A percentile compares a stretch with the other conserved stretches of the same genome.
phyloP scores from a whole-genome alignment of 805 yeast genomes.

The Nematodospora valgi region DNA sequence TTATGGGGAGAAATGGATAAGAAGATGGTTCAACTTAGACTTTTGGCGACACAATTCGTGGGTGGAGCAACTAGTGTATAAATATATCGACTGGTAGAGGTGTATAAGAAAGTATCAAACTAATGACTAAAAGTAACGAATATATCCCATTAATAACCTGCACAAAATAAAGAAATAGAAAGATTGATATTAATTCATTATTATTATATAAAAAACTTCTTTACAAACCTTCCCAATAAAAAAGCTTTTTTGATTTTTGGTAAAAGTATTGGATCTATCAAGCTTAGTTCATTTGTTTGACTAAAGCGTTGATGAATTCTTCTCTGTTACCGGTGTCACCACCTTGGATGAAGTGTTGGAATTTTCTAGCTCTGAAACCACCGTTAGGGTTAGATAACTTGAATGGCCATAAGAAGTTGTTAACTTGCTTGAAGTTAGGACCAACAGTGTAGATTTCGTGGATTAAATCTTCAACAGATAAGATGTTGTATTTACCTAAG shows the following conservation, averaged over 20 bases:
- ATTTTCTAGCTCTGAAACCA: conserved; percentile 98
- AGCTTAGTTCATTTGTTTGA: conserved; percentile 86
- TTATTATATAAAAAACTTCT: conserved; percentile 2
- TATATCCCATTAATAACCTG: conserved; percentile 5
- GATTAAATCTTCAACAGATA: conserved; percentile 88
- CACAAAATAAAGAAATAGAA: conserved; percentile 6
- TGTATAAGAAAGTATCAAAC: too few species aligned
- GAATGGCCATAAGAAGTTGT: conserved; percentile 99
- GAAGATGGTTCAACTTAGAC: conserved; percentile 12
- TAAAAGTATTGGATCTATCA: neutral
- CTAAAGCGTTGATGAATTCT: conserved; percentile 90
- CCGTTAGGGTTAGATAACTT: conserved; percentile 94
- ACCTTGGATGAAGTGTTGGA: conserved; percentile 96
- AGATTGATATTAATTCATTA: conserved; percentile 1
- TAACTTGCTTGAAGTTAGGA: conserved; percentile 97
- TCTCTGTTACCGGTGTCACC: conserved; percentile 99
- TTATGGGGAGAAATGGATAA: too few species aligned
- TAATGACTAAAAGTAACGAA: neutral
- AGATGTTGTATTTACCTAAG: conserved; percentile 90
- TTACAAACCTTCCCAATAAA: conserved; percentile 5
- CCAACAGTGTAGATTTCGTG: conserved; percentile 96
- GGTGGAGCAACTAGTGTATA: conserved; percentile 26
- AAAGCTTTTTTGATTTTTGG: too few species aligned
- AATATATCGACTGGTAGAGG: conserved; percentile 7
- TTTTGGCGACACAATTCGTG: conserved; percentile 34